Evolutionary conservation across 1,284 basidiomycete genomes (phyloP).

Genomic region (Hypsizygus ulmarius): DNA sequence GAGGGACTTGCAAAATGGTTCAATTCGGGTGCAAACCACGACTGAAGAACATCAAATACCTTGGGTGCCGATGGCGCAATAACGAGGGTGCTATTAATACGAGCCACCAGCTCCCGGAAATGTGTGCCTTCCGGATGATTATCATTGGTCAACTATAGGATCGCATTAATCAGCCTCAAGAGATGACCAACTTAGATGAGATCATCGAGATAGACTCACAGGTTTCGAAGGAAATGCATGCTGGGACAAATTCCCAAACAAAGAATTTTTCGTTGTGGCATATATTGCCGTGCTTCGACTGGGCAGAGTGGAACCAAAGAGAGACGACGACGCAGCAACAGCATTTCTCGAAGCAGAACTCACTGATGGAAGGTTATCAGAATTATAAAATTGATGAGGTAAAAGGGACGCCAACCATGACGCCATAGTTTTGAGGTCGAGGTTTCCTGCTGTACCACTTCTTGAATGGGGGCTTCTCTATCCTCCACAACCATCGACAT

Average conservation of each 20-base stretch:
- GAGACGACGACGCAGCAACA: not conserved
- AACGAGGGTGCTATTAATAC: slow-evolving; percentile 53
- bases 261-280: slow-evolving; percentile 34
- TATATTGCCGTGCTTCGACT: slow-evolving; percentile 16
- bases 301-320: slow-evolving; percentile 25
- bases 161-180: not conserved
- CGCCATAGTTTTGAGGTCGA: slow-evolving; percentile 22
- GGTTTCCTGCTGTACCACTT: slow-evolving; percentile 2
- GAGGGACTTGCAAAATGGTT: not conserved
- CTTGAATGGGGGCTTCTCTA: slow-evolving; percentile 6
- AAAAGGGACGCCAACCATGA: slow-evolving; percentile 20
- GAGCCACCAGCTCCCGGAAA: slow-evolving; percentile 50
- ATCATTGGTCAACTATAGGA: slow-evolving; percentile 12
- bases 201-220: slow-evolving; percentile 10
- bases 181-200: slow-evolving; percentile 4
- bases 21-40: not conserved
- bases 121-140: slow-evolving; percentile 12
- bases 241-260: slow-evolving; percentile 35
- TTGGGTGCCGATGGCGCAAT: slow-evolving; percentile 52
- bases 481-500: not conserved
- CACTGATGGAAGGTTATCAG: slow-evolving; percentile 9
- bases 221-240: slow-evolving; percentile 10
- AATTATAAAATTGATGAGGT: slow-evolving; percentile 1
- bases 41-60: slow-evolving; percentile 20
- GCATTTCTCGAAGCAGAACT: slow-evolving; percentile 2